Percentiles rank a stretch among this genome's conserved stretches.
Evolutionary conservation across 306 rosid genomes (phyloP).

Genomic region (Alnus glutinosa): DNA sequence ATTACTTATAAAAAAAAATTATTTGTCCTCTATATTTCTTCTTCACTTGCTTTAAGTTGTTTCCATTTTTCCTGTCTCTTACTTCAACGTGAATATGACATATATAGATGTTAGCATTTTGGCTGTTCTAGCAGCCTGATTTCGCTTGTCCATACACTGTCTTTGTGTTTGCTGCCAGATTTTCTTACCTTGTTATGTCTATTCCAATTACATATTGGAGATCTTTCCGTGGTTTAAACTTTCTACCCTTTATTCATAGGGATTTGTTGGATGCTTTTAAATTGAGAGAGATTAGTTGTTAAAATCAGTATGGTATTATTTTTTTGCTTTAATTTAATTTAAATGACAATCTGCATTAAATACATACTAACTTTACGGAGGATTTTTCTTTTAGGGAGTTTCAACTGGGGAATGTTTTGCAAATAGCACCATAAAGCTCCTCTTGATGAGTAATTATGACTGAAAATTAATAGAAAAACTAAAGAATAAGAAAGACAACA

Average conservation of each 20-base stretch:
- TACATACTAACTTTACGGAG: not conserved
- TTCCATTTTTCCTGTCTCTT: not conserved
- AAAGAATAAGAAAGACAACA: not conserved
- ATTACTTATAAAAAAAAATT: too few relatives aligned
- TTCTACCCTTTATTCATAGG: not conserved
- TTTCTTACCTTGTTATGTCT: not conserved
- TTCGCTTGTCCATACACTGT: not conserved
- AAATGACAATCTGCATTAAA: not conserved
- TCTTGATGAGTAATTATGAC: not conserved
- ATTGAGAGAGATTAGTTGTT: not conserved
- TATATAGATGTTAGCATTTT: not conserved
- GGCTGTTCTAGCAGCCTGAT: not conserved
- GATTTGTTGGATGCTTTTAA: not conserved
- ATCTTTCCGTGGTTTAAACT: not conserved
- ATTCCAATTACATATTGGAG: not conserved
- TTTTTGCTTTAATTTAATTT: too few relatives aligned
- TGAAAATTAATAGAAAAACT: not conserved
- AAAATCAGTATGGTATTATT: not conserved
- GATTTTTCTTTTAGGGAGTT: not conserved
- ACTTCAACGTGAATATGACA: not conserved
- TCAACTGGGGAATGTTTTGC: not conserved
- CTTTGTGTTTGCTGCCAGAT: not conserved
- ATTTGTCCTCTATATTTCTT: not conserved
- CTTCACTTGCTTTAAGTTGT: not conserved
- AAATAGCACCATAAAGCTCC: not conserved